Evolutionary conservation across 441 rosid species (phyloP), one percentile per base, ranked within the genome.

Genomic region (Corymbia calophylla): DNA sequence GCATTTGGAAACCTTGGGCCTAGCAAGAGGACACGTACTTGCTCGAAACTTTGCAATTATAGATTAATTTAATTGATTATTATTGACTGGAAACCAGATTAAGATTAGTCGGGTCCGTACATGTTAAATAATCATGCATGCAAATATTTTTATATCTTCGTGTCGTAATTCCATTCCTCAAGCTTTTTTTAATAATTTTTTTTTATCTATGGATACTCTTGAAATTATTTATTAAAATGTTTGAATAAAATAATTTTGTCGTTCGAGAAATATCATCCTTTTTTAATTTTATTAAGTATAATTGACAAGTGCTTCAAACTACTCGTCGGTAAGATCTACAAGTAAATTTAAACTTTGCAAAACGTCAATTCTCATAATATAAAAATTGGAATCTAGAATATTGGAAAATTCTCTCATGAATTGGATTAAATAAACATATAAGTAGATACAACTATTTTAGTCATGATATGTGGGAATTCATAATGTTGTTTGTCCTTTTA

Each of bases 1-100:
- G 23, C 7, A 4, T 7, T 86, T 4, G 18, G n/a, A 54, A 35
- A 21, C 82, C n/a, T 27, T 1, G 53, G 21, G 39, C 27, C 80
- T 86, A 48, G 29, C 21, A 87, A 48, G 66, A 18, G 17, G 88
- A 51, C 92, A 90, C 92, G 94, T 91, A 56, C 48, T 31, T 70
- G 27, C 66, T 77, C 51, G 54, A 54, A 58, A 51, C 53, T n/a
- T 64, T 8, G 19, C 15, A 55, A 39, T 31, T 48, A 15, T 44
- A 56, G 58, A 54, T 56, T 87, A 29, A 89, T 47, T 86, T 32
- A 64, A 15, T 51, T 39, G 62, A 58, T 86, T 53, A 55, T 54
- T 19, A 86, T 27, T 27, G 70, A 81, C 25, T 77, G 32, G 89
- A 51, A 53, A 54, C 86, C 48, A 64, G 88, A 86, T 48, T 13